Evolutionary conservation across 2,329 filamentous ascomycete species (phyloP), one percentile per base, ranked within the genome.

Genomic region (Fusarium coicis): DNA sequence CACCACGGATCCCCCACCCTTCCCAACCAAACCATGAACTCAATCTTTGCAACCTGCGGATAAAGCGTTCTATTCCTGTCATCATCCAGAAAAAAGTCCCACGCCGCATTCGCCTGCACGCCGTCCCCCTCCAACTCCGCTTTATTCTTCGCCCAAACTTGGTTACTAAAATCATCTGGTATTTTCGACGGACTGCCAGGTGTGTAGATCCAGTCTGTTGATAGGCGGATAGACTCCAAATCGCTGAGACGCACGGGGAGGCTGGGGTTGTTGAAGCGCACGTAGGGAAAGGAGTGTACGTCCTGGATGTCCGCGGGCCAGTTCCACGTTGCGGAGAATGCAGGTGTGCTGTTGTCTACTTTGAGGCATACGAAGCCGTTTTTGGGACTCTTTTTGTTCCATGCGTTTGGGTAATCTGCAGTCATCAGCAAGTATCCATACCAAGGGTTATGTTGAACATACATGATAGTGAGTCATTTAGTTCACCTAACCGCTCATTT

Each of bases 31-130:
- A 78, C 73, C 74, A 78, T 78, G 3, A 78, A 69, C 47, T 78
- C 76, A 10, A 78, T 66, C 15, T 63, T 54, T 0, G 76, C 76
- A 52, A 49, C 71, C 18, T 78, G 76, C 3, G 76, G 66, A 36
- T 74, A 78, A 0, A 77, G 42, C 1, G 76, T 74, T 56, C 57
- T 74, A 16, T 77, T 76, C 4, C 69, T 62, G 19, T 77, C 72
- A 39, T 76, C 66, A 9, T 78, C 76, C 4, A 78, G 66, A 14
- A 78, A 78, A n/a, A 78, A 78, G 12, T 78, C 76, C 76, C 76
- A 78, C 3, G 76, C 76, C 0, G 76, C 76, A 55, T 78, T 78
- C 1, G 76, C 73, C 53, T 74, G 68, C 0, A 66, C 63, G 0
- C 57, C 65, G 0, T 63, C 37, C 4, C 52, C 68, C 14, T 53